phyloP scores from a whole-genome alignment of 208 protist genomes.

The Trypanosoma conorhini region DNA sequence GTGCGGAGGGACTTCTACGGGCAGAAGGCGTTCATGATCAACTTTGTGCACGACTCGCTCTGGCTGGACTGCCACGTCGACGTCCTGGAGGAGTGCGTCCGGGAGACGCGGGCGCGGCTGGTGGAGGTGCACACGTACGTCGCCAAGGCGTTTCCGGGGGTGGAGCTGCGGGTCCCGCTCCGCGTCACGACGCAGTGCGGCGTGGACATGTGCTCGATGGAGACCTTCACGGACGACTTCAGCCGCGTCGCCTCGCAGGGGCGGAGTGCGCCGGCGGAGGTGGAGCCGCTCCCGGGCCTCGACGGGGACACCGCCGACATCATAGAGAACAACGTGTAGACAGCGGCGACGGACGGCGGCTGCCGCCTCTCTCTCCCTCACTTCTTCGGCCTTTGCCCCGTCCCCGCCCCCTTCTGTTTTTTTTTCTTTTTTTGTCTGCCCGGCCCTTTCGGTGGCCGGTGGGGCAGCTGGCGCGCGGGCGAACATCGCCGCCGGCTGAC shows the following conservation, averaged over 20 bases:
- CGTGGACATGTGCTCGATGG: conserved; percentile 81
- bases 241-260: conserved; percentile 30
- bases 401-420: neutral
- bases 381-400: conserved; percentile 5
- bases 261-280: conserved; percentile 9
- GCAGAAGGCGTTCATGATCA: conserved; percentile 67
- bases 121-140: conserved; percentile 74
- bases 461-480: neutral
- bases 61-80: conserved; percentile 90
- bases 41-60: conserved; percentile 92
- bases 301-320: conserved; percentile 21
- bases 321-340: conserved; percentile 27
- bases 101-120: conserved; percentile 61
- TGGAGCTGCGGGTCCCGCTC: conserved; percentile 65
- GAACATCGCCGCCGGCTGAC: neutral
- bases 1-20: conserved; percentile 63
- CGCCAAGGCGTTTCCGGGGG: conserved; percentile 69
- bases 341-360: neutral
- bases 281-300: conserved; percentile 15
- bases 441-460: neutral
- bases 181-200: conserved; percentile 69
- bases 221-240: conserved; percentile 49
- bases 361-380: conserved; percentile 17
- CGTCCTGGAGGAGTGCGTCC: conserved; percentile 65
- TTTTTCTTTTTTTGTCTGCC: conserved; percentile 5